Conservation (phyloP, 1,284 basidiomycete genomes). For the Leccinum holopus region DNA sequence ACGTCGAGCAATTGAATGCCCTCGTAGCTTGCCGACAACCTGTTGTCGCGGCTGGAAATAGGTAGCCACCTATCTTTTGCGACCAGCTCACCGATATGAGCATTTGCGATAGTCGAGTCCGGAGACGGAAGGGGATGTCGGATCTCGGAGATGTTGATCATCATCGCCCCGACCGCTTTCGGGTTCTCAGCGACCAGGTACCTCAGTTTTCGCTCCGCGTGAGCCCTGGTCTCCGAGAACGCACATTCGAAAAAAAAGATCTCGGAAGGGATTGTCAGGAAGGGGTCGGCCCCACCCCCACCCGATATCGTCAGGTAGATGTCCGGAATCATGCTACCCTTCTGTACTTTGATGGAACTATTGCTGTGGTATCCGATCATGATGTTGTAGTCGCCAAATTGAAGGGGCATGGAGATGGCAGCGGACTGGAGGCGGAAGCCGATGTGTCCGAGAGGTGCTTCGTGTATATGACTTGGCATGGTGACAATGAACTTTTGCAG, state of each 20-base stretch:
- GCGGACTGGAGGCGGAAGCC: neutral
- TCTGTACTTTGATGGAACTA: too few relatives aligned
- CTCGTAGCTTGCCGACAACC: neutral
- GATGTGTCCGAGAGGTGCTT: neutral
- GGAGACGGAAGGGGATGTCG: neutral
- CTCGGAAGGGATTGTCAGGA: neutral
- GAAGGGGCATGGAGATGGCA: neutral
- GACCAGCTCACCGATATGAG: neutral
- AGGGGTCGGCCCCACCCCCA: neutral
- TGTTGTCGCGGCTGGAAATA: neutral
- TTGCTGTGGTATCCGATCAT: neutral
- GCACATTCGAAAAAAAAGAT: neutral
- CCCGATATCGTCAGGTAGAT: neutral
- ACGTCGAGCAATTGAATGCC: neutral
- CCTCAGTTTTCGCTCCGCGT: neutral
- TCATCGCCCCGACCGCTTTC: neutral
- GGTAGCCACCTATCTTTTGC: neutral
- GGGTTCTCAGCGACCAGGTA: neutral
- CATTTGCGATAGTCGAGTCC: neutral
- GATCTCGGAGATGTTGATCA: neutral
- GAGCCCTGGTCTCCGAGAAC: neutral
- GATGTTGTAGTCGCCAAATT: neutral
- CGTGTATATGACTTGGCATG: neutral
- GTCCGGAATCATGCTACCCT: neutral
- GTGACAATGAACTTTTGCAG: neutral